phyloP scores from a whole-genome alignment of 768 basidiomycete genomes.

The Boletus sensibilis region DNA sequence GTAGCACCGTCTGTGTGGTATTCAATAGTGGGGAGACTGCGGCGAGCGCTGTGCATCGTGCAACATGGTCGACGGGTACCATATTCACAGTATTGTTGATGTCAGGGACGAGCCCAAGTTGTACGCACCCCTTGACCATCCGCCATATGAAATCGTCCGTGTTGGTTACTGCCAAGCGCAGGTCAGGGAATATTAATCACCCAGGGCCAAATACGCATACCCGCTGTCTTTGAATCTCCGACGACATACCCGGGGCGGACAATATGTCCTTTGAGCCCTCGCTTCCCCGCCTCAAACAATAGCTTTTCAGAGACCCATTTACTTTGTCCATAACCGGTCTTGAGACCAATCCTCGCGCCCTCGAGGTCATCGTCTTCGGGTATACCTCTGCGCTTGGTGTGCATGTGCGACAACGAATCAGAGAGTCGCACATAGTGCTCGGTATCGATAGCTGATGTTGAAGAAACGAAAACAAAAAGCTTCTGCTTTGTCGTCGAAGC shows the following conservation, averaged over 20 bases:
- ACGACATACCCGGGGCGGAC: slow-evolving; percentile 95
- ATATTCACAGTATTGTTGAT: slow-evolving; percentile 99
- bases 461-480: slow-evolving; percentile 85
- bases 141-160: slow-evolving; percentile 99
- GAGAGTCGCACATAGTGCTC: slow-evolving; percentile 88
- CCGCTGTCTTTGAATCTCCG: slow-evolving; percentile 84
- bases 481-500: slow-evolving; percentile 76
- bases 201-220: slow-evolving; percentile 41
- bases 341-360: slow-evolving; percentile 69
- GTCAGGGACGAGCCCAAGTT: slow-evolving; percentile 94
- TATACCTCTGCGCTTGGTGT: slow-evolving; percentile 57
- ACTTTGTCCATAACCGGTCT: slow-evolving; percentile 93
- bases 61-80: slow-evolving; percentile 97
- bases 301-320: slow-evolving; percentile 99
- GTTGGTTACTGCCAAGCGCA: slow-evolving; percentile 71
- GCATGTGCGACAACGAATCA: slow-evolving; percentile 53
- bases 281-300: slow-evolving; percentile 83
- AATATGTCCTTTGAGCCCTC: slow-evolving; percentile 83
- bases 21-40: slow-evolving; percentile 57
- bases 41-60: slow-evolving; percentile 74
- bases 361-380: slow-evolving; percentile 89
- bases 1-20: slow-evolving; percentile 59
- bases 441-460: slow-evolving; percentile 92
- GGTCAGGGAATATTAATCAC: slow-evolving; percentile 2
- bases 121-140: slow-evolving; percentile 96